Evolutionary conservation across 345 rosid genomes (phyloP), one percentile per base, ranked within the genome.

Genomic region (Trapa incisa): DNA sequence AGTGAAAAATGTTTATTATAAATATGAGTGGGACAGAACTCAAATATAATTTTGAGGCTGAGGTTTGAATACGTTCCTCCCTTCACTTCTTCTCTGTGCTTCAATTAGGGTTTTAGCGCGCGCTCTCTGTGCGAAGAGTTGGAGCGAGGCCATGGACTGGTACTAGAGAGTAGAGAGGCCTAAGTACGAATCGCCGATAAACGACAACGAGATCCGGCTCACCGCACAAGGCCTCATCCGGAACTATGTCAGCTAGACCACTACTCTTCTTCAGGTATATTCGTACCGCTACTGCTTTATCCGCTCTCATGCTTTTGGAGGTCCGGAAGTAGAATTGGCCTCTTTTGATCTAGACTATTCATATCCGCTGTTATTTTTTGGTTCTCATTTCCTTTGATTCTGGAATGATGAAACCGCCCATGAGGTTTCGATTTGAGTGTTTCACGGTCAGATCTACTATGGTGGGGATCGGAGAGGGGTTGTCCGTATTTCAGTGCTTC

Each of bases 121-220:
- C 47, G 78, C 79, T 56, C 52, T 58, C 64, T 9, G 61, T 9
- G 37, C 61, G 61, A 67, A 15, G 57, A 41, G 38, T 35, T 5
- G 6, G 29, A 5, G 65, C 66, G 1, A 53, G 7, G 68, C 43
- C 58, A 93, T 90, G 98, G 98, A 93, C 69, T 85, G 91, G 71
- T 93, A 93, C 77, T 84, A 85, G 75, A 86, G 84, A 69, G 98
- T 93, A 4, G 97, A 86, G 74, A 93, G 85, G 71, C 96, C 83
- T n/a, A 93, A 87, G 70, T 81, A 81, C 2, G 92, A 81, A 37
- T 76, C 85, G 4, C 96, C 95, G 69, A 91, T 93, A 15, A 88
- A 81, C 79, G 96, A 88, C 68, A 93, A 93, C 76, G 98, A 93
- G 89, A 90, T 93, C 81, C 94, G 97, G 65, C 88, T 93, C 86